Evolutionary conservation across 148 eudicot species (phyloP).

Genomic region (Rhododendron griersonianum): DNA sequence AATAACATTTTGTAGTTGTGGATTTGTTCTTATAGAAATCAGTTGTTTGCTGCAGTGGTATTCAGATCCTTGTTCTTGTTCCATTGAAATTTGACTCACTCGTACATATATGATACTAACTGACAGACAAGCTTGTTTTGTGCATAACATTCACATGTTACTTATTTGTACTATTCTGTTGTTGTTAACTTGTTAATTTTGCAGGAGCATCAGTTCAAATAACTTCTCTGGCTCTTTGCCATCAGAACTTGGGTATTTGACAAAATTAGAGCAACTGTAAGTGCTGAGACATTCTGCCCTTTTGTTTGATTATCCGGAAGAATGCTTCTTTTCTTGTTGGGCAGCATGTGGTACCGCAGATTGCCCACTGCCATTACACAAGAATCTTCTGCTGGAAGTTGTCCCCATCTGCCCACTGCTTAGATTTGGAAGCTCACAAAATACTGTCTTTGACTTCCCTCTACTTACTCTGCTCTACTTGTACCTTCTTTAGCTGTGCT

Average conservation of each 20-base stretch:
- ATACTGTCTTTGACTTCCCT: neutral
- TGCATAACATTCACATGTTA: neutral
- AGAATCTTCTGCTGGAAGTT: neutral
- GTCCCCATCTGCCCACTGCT: neutral
- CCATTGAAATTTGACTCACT: neutral
- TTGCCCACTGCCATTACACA: neutral
- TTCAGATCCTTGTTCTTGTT: neutral
- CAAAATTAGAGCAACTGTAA: conserved; percentile 53
- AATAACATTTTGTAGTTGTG: neutral
- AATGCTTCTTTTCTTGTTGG: neutral
- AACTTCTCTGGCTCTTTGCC: conserved; percentile 80
- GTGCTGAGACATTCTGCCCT: conserved; percentile 9
- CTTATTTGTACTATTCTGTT: neutral
- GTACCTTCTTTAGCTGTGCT: neutral
- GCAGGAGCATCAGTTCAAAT: conserved; percentile 49
- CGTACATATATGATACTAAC: neutral
- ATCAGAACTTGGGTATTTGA: conserved; percentile 61
- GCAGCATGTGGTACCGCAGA: neutral
- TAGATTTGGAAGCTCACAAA: neutral
- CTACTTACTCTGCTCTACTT: neutral
- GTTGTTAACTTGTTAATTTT: conserved; percentile 10
- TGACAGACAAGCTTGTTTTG: neutral
- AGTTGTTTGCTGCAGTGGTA: neutral
- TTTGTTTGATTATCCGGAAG: neutral
- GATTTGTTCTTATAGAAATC: neutral